Conservation (phyloP, 768 basidiomycete genomes). For the Candolleomyces aberdarensis region DNA sequence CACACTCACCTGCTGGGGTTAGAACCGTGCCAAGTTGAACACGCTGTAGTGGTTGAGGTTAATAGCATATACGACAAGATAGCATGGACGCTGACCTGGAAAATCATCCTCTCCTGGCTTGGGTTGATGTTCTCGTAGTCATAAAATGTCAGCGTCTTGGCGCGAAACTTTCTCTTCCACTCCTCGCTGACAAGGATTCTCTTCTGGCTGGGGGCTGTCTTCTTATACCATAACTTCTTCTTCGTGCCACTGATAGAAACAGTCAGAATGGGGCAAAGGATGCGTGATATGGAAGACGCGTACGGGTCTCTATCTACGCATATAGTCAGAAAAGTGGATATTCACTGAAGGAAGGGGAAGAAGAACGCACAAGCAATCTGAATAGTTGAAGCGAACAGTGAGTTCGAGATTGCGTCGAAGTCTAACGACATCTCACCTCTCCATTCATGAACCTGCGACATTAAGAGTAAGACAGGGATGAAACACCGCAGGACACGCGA, state of each 20-base stretch:
- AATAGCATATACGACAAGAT: background rate
- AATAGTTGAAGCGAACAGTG: constrained; percentile 35
- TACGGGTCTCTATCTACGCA: constrained; percentile 30
- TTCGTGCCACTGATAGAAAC: constrained; percentile 5
- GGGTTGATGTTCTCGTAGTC: constrained; percentile 63
- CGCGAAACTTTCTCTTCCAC: constrained; percentile 23
- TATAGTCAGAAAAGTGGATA: constrained; percentile 30
- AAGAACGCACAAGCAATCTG: constrained; percentile 23
- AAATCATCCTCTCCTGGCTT: constrained; percentile 61
- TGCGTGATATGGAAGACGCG: constrained; percentile 17
- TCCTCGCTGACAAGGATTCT: constrained; percentile 18
- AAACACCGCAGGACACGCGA: background rate
- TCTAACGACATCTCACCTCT: constrained; percentile 38
- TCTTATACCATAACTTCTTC: constrained; percentile 22
- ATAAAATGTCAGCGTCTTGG: constrained; percentile 66
- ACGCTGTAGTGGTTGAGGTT: constrained; percentile 38
- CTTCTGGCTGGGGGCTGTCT: constrained; percentile 11
- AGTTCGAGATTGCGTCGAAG: constrained; percentile 1
- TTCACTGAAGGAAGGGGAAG: background rate
- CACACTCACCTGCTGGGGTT: constrained; percentile 51
- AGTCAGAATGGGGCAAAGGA: background rate
- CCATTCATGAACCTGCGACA: constrained; percentile 63
- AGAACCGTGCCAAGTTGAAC: constrained; percentile 78
- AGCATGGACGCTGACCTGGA: constrained; percentile 51
- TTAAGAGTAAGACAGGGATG: background rate